Conservation (phyloP, 805 yeast species). For the Candida germanica region DNA sequence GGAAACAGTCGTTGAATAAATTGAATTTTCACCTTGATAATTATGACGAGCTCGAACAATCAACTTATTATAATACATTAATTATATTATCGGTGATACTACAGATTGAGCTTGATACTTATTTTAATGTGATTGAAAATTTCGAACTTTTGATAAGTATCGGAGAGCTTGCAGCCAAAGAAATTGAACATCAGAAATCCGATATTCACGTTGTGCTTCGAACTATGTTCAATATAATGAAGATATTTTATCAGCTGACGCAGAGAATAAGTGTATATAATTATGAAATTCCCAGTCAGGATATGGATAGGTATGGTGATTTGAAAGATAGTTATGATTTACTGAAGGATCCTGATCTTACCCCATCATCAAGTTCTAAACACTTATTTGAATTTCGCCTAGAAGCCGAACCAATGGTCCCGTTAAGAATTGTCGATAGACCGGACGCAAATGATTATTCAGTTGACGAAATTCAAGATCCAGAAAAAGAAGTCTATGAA, state of each 20-base stretch:
- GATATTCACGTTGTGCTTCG: slow-evolving; percentile 1
- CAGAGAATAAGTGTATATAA: slow-evolving; percentile 47
- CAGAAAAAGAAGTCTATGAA: slow-evolving; percentile 30
- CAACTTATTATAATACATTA: slow-evolving; percentile 26
- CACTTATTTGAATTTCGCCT: background rate
- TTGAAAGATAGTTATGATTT: slow-evolving; percentile 36
- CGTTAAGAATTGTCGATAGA: background rate
- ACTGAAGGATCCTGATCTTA: slow-evolving; percentile 5
- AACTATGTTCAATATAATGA: slow-evolving; percentile 14
- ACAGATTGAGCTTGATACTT: slow-evolving; percentile 36
- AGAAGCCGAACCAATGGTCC: background rate
- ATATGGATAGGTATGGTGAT: slow-evolving; percentile 42
- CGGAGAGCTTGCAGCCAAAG: slow-evolving; percentile 28
- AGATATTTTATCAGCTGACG: slow-evolving; percentile 42
- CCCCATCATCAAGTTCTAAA: background rate
- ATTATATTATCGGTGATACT: slow-evolving; percentile 36
- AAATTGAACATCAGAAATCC: background rate
- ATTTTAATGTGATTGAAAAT: slow-evolving; percentile 41
- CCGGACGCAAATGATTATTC: slow-evolving; percentile 11
- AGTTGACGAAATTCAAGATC: slow-evolving; percentile 6
- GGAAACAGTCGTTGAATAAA: slow-evolving; percentile 35
- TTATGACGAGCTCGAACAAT: slow-evolving; percentile 20
- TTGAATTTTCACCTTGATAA: slow-evolving; percentile 40
- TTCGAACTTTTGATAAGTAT: slow-evolving; percentile 39
- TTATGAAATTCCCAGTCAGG: slow-evolving; percentile 38